Evolutionary conservation across 768 basidiomycete genomes (phyloP).

Genomic region (Tylopilus sp.): DNA sequence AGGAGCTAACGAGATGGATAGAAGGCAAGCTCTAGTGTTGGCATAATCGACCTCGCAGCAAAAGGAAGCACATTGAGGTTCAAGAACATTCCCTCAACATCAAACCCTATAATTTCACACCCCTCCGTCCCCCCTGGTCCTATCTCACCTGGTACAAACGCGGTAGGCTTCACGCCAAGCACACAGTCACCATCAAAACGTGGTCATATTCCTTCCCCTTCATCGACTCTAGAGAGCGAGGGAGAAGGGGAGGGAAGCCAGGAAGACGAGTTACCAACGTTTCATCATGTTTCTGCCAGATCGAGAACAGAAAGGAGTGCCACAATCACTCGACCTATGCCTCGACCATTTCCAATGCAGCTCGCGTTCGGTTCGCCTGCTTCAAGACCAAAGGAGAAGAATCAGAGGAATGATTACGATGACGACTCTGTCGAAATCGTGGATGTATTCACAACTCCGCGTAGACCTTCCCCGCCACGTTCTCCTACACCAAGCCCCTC

Average conservation of each 20-base stretch:
- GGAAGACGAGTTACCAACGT: slow-evolving; percentile 17
- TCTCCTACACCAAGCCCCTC: slow-evolving; percentile 23
- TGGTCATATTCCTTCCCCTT: slow-evolving; percentile 7
- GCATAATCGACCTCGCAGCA: slow-evolving; percentile 6
- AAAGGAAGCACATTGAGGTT: slow-evolving; percentile 1
- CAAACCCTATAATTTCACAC: neutral
- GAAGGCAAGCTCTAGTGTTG: slow-evolving; percentile 2
- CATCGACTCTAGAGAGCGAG: slow-evolving; percentile 7
- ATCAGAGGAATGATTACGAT: neutral
- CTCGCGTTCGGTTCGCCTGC: neutral
- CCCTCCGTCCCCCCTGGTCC: slow-evolving; percentile 1
- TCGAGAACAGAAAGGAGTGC: neutral
- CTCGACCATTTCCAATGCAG: slow-evolving; percentile 29
- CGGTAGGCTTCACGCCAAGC: neutral
- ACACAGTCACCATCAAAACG: slow-evolving; percentile 14
- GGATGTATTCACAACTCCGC: slow-evolving; percentile 24
- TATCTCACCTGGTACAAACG: neutral
- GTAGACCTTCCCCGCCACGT: slow-evolving; percentile 16
- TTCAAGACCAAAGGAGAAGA: neutral
- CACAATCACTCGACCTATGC: neutral
- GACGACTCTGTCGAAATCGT: slow-evolving; percentile 6
- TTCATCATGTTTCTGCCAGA: slow-evolving; percentile 12
- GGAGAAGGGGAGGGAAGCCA: slow-evolving; percentile 12
- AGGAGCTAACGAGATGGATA: slow-evolving; percentile 3
- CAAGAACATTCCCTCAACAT: slow-evolving; percentile 1